Evolutionary conservation across 2,329 filamentous ascomycete species (phyloP), one percentile per base, ranked within the genome.

Genomic region (Phaeosphaeriaceae sp.): DNA sequence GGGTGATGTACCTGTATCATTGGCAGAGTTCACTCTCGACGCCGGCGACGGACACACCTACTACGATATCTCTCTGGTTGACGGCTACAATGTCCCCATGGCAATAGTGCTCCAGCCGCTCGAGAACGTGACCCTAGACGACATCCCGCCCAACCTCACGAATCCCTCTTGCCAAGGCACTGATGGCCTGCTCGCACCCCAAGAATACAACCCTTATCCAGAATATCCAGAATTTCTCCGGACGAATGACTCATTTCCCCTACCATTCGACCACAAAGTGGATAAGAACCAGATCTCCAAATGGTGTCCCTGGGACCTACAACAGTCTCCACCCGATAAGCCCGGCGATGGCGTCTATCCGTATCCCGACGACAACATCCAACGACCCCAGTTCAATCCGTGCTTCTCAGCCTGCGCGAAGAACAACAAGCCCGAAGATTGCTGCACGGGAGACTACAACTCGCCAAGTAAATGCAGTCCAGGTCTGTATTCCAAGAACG

Each of bases 291-390:
- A 84, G 56, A 82, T 92, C 17, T 80, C 83, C 22, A 79, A 81
- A 53, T 96, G 91, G 92, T 96, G 92, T 77, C 92, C 91, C 0
- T 93, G 90, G 89, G 86, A 91, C 63, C 82, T 92, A 46, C 90
- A 93, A 67, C 83, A 87, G 21, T 85, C 85, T 54, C 86, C 87
- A 15, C 91, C 91, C 0, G 80, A 82, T 42, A 89, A 89, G 70
- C 90, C 91, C 11, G 86, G 86, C n/a, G 86, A 90, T 66, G 91
- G 91, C 25, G 83, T 93, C 20, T 93, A 92, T 69, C 89, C 91
- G 1, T 94, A 94, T 70, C 91, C 91, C 7, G 91, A 94, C 72
- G 88, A 90, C 78, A 85, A 86, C 56, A 87, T 93, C 41, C 76
- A 87, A 60, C 85, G 90, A 40, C 91, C 90, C 5, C 78, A 83